Evolutionary conservation across 441 rosid genomes (phyloP), one percentile per base, ranked within the genome.

Genomic region (Aquilaria agallochum): DNA sequence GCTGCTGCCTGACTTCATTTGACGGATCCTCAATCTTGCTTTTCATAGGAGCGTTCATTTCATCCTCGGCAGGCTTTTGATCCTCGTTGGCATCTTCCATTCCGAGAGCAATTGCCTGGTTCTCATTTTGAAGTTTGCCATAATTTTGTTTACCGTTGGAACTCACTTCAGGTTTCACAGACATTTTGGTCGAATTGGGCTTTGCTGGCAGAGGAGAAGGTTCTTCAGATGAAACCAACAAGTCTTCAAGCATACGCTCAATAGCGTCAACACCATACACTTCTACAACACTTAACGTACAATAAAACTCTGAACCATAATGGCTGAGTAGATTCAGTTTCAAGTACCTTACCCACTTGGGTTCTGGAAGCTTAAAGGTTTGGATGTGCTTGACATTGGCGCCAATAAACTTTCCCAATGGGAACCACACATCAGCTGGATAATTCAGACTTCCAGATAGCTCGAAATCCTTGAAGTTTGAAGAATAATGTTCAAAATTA

Each of bases 161-260:
- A 52, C 50, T 69, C 27, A 55, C 53, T 61, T 80, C 85, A n/a
- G 73, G 63, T 68, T 71, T 66, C 4, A 7, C 31, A 59, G 77
- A 69, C 14, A 60, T 32, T 31, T 49, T 63, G 34, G 71, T 73
- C 11, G 75, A 36, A 59, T 74, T 73, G 48, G 78, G 78, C 55
- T 70, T 69, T 42, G 57, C 64, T 52, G 72, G 64, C 59, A 54
- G 72, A 1, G 76, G 72, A 68, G 40, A 65, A 48, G 69, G 62
- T 58, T 80, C 81, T 57, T 70, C 81, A 1, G 94, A 53, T 34
- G 76, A 74, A 58, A 87, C 84, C 59, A 88, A 75, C 42, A 92
- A 84, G 82, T 92, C 98, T 74, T 89, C 95, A 49, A 92, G 86
- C 98, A 92, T 92, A 54, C 84, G 75, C 70, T 89, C 92, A 48